A percentile compares a stretch with the other conserved stretches of the same genome.
Conservation (phyloP, 345 rosid genomes). For the Euclidium syriacum region DNA sequence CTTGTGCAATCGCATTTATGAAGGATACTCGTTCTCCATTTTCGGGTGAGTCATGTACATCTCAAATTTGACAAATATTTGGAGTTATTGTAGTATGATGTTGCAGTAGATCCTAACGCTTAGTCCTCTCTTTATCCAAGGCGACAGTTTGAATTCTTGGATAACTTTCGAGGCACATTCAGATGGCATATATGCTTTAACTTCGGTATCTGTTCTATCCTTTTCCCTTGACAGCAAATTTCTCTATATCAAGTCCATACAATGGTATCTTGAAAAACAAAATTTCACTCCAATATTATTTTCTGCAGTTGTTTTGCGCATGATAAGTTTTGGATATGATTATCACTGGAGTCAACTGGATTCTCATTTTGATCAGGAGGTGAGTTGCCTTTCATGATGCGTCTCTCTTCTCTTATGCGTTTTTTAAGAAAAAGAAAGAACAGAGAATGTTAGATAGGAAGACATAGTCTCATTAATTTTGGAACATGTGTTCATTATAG, state of each 20-base stretch:
- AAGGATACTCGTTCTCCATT: constrained; percentile 77
- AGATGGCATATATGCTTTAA: constrained; percentile 98
- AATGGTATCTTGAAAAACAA: neutral
- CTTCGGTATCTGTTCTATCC: constrained; percentile 52
- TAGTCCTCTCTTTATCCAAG: constrained; percentile 30
- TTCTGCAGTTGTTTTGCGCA: constrained; percentile 66
- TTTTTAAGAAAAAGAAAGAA: neutral
- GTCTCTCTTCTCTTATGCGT: neutral
- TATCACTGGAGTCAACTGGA: constrained; percentile 63
- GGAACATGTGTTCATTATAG: neutral
- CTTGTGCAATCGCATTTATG: constrained; percentile 73
- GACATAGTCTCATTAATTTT: neutral
- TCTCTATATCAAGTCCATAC: neutral
- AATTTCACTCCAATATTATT: neutral
- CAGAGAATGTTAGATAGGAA: neutral
- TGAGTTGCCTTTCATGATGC: constrained; percentile 21
- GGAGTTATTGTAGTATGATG: constrained; percentile 1
- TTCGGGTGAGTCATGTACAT: constrained; percentile 63
- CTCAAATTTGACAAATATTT: neutral
- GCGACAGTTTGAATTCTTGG: constrained; percentile 64
- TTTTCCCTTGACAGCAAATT: neutral
- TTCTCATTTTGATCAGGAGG: constrained; percentile 69
- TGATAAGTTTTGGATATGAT: constrained; percentile 94
- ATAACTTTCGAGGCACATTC: constrained; percentile 77
- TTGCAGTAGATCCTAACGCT: neutral